Conservation (phyloP, 257 asterid species). For the Solanum verrucosum region DNA sequence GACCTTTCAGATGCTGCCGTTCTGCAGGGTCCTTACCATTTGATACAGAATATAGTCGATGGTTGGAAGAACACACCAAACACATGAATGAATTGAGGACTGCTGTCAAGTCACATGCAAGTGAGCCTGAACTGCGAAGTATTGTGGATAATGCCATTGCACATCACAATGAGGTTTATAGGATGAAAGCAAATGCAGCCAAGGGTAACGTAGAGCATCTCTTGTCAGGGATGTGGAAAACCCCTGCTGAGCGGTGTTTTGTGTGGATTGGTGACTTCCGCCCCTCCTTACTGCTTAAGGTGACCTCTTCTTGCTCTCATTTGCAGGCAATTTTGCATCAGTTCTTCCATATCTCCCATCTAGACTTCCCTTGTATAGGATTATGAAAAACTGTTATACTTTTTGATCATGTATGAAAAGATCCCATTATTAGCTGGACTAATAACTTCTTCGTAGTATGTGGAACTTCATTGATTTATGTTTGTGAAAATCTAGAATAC, state of each 20-base stretch:
- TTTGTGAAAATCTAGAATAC: not conserved
- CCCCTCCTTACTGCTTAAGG: slow-evolving; percentile 91
- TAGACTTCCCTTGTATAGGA: not conserved
- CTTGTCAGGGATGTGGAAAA: slow-evolving; percentile 98
- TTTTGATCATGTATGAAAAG: not conserved
- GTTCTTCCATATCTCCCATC: not conserved
- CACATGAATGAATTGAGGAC: slow-evolving; percentile 58
- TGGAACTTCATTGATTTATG: not conserved
- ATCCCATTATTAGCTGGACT: not conserved
- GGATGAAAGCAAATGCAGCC: slow-evolving; percentile 74
- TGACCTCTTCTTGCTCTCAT: slow-evolving; percentile 4
- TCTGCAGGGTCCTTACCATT: slow-evolving; percentile 71
- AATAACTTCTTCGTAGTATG: not conserved
- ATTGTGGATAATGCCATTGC: slow-evolving; percentile 49
- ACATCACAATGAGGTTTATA: slow-evolving; percentile 57
- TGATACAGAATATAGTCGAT: slow-evolving; percentile 67
- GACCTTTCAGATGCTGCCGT: not conserved
- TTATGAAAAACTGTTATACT: not conserved
- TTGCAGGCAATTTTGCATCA: not conserved
- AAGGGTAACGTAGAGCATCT: slow-evolving; percentile 83
- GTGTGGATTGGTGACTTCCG: slow-evolving; percentile 97
- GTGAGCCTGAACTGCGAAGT: slow-evolving; percentile 57
- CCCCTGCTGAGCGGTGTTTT: slow-evolving; percentile 89
- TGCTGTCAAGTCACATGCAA: slow-evolving; percentile 61
- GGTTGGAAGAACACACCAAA: slow-evolving; percentile 77